Percentiles rank a stretch among this genome's conserved stretches.
Evolutionary conservation across 306 rosid species (phyloP).

Genomic region (Lathyrus oleraceus): DNA sequence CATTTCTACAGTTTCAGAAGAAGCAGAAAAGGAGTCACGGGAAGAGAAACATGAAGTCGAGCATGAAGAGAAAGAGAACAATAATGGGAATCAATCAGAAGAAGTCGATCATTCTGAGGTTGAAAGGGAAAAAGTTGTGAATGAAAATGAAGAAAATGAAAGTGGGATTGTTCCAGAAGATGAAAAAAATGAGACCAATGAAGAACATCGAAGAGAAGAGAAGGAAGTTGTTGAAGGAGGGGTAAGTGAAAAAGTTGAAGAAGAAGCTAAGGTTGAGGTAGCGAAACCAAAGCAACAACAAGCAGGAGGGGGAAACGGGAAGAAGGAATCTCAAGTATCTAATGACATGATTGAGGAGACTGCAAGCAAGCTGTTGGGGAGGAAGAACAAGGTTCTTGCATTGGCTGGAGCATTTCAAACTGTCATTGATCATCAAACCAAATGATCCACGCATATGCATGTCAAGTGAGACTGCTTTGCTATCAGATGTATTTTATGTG

Average conservation of each 20-base stretch:
- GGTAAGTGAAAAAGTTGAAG: conserved; percentile 8
- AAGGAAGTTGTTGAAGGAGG: conserved; percentile 37
- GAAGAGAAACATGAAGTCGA: conserved; percentile 13
- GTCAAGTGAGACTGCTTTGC: background rate
- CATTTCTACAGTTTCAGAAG: conserved; percentile 39
- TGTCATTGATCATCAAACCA: conserved; percentile 80
- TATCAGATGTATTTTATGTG: background rate
- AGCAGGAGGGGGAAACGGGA: conserved; percentile 31
- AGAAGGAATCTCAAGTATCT: conserved; percentile 62
- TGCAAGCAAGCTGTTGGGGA: conserved; percentile 59
- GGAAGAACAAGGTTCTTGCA: conserved; percentile 81
- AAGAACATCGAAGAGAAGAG: background rate
- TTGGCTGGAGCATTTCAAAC: conserved; percentile 93
- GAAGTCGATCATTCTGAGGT: background rate
- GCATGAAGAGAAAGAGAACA: conserved; percentile 30
- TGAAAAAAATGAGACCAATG: background rate
- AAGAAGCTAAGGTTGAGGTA: conserved; percentile 29
- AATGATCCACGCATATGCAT: conserved; percentile 27
- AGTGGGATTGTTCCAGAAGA: conserved; percentile 20
- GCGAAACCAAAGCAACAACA: conserved; percentile 26
- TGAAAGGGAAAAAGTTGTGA: conserved; percentile 35
- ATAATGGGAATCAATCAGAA: conserved; percentile 12
- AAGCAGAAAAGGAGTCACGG: background rate
- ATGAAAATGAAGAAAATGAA: conserved; percentile 32
- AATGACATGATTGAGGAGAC: conserved; percentile 77